Evolutionary conservation across 1,139 yeast species (phyloP).

Genomic region (Arxiozyma slooffiae): DNA sequence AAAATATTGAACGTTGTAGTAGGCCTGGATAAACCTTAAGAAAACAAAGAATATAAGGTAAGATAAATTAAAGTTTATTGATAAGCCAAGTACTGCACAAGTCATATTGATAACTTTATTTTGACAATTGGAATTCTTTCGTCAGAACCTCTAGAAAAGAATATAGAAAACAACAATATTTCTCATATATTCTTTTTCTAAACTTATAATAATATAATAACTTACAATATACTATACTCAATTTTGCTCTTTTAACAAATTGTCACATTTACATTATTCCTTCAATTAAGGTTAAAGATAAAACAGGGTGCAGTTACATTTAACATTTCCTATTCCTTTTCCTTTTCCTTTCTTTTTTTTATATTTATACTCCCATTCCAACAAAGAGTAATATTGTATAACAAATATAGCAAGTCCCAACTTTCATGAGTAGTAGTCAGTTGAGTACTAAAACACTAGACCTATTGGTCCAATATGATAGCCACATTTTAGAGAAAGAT

Average conservation of each 20-base stretch:
- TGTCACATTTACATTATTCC: background rate
- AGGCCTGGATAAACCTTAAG: too few species aligned
- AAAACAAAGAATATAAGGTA: too few species aligned
- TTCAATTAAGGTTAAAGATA: background rate
- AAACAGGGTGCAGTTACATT: background rate
- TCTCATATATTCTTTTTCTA: background rate
- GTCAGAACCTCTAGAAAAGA: background rate
- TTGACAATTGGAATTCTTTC: background rate
- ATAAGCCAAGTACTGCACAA: background rate
- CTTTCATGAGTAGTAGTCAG: constrained; percentile 1
- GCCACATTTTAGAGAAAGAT: constrained; percentile 22
- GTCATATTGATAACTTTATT: too few species aligned
- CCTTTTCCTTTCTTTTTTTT: too few species aligned
- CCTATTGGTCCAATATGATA: constrained; percentile 24
- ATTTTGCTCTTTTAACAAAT: background rate
- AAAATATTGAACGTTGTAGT: too few species aligned
- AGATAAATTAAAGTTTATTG: too few species aligned
- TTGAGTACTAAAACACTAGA: constrained; percentile 18
- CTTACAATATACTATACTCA: background rate
- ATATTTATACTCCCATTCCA: too few species aligned
- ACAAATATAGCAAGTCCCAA: background rate
- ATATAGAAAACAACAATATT: too few species aligned
- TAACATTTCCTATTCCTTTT: background rate
- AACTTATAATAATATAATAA: too few species aligned
- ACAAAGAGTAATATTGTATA: background rate